A percentile compares a stretch with the other conserved stretches of the same genome.
Evolutionary conservation across 2,329 filamentous ascomycete genomes (phyloP).

Genomic region (Penicillium brevicompactum): DNA sequence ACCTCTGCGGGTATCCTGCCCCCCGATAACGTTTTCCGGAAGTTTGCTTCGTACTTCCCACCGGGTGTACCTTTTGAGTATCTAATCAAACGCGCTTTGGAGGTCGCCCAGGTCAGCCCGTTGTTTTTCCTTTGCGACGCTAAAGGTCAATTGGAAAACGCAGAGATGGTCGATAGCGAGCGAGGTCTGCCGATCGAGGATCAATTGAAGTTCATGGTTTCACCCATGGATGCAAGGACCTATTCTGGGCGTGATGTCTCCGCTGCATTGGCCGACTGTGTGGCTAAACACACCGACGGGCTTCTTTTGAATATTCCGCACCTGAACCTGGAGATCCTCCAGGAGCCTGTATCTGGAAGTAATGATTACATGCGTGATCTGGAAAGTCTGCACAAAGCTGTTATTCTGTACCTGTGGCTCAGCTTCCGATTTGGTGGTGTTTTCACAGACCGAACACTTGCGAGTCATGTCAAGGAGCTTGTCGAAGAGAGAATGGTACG

Average conservation of each 20-base stretch:
- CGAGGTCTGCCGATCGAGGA: conserved; percentile 69
- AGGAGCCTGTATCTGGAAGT: conserved; percentile 51
- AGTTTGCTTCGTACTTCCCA: conserved; percentile 81
- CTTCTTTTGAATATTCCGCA: conserved; percentile 70
- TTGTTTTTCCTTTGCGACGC: conserved; percentile 72
- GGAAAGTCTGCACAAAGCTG: conserved; percentile 76
- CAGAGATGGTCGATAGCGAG: conserved; percentile 74
- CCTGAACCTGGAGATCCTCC: conserved; percentile 73
- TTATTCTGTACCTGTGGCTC: conserved; percentile 90
- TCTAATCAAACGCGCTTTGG: conserved; percentile 73
- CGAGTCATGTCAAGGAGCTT: conserved; percentile 75
- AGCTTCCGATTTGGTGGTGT: conserved; percentile 84
- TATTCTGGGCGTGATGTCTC: conserved; percentile 49
- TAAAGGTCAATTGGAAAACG: conserved; percentile 64
- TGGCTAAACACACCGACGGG: conserved; percentile 68
- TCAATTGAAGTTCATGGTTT: conserved; percentile 72
- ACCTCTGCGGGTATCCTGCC: conserved; percentile 73
- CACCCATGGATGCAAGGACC: conserved; percentile 66
- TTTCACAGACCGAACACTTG: conserved; percentile 73
- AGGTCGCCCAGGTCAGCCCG: conserved; percentile 64
- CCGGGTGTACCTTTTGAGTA: conserved; percentile 79
- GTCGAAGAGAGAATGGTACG: conserved; percentile 75
- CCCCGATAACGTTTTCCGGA: conserved; percentile 69
- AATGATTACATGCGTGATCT: conserved; percentile 66
- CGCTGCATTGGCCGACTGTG: conserved; percentile 66